Evolutionary conservation across 2,329 filamentous ascomycete genomes (phyloP).

Genomic region (Colletotrichum tabaci): DNA sequence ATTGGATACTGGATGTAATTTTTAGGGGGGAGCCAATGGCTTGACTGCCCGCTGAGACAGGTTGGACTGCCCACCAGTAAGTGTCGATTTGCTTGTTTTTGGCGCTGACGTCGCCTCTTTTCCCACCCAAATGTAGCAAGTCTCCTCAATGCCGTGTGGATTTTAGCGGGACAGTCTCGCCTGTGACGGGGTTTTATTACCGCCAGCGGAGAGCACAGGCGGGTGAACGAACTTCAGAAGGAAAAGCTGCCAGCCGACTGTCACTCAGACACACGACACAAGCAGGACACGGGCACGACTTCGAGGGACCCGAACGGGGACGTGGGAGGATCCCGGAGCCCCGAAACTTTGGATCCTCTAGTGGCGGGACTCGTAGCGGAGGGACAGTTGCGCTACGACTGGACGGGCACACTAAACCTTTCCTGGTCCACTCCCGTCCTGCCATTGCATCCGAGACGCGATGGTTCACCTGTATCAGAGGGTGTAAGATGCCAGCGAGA

Average conservation of each 20-base stretch:
- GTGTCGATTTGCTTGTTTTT: constrained; percentile 39
- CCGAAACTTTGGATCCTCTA: constrained; percentile 33
- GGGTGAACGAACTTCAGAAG: not conserved
- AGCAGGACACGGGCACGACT: not conserved
- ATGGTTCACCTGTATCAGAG: not conserved
- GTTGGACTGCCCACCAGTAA: constrained; percentile 22
- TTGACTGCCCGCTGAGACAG: constrained; percentile 20
- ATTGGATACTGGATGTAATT: not conserved
- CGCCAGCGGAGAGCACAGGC: constrained; percentile 3
- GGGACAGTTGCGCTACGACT: constrained; percentile 21
- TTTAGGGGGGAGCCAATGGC: constrained; percentile 29
- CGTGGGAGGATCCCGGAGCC: constrained; percentile 33
- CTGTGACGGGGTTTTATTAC: constrained; percentile 20
- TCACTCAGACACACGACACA: constrained; percentile 10
- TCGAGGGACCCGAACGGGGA: constrained; percentile 11
- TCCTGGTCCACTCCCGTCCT: not conserved
- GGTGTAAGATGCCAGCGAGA: constrained; percentile 17
- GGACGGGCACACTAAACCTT: constrained; percentile 19
- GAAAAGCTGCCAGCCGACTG: constrained; percentile 15
- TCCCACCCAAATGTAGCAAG: not conserved
- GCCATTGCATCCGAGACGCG: constrained; percentile 1
- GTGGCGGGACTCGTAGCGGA: constrained; percentile 14
- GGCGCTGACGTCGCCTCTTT: constrained; percentile 29
- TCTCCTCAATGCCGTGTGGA: not conserved
- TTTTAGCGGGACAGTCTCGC: not conserved